Percentiles rank a stretch among this genome's conserved stretches.
These are phyloP conservation scores for Leonotis leonurus DNA, from an alignment of 257 asterid species.

Conservation along the genomic window DNA sequence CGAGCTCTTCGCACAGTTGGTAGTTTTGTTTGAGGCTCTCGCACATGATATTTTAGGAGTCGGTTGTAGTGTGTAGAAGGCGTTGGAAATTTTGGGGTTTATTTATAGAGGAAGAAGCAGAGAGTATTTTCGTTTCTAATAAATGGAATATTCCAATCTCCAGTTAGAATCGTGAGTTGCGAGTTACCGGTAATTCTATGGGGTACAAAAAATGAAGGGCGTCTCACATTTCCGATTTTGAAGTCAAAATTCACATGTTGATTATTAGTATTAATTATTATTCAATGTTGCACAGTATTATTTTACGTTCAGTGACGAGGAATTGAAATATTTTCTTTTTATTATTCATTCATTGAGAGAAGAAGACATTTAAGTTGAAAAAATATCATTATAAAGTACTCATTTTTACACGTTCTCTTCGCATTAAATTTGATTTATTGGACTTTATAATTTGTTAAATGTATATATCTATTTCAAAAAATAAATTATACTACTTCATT, in stretches of 20 bases:
- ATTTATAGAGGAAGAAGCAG: slow-evolving; percentile 10
- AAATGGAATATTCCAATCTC: slow-evolving; percentile 14
- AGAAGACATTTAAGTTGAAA: no score
- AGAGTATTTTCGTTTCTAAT: background rate
- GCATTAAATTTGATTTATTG: no score
- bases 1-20: slow-evolving; percentile 71
- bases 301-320: no score
- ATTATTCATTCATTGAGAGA: no score
- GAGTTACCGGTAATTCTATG: background rate
- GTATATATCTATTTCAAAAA: no score
- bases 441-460: no score
- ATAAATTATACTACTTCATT: no score
- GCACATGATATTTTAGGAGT: slow-evolving; percentile 40
- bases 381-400: no score
- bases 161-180: background rate
- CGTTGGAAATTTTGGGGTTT: background rate
- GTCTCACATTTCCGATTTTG: background rate
- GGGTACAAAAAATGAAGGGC: background rate
- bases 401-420: no score
- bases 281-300: no score
- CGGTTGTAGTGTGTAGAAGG: background rate
- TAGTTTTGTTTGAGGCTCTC: slow-evolving; percentile 45
- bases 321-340: no score
- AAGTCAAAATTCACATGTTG: background rate
- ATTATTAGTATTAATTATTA: no score